Conservation (phyloP, 257 asterid genomes). For the Nicotiana undulata region DNA sequence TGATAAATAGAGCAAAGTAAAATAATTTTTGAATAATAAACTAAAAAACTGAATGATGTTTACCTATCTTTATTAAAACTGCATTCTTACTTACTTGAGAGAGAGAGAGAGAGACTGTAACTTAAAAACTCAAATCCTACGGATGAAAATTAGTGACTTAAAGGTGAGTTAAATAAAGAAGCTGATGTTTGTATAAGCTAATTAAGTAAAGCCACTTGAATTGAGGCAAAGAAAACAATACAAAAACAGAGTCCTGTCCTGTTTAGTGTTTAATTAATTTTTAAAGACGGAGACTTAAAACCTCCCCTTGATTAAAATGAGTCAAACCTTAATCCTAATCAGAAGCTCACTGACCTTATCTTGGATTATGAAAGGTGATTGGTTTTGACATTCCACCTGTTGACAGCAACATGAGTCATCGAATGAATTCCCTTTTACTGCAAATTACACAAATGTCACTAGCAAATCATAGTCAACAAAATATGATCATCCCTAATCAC, state of each 20-base stretch:
- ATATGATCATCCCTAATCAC: neutral
- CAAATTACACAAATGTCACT: slow-evolving; percentile 1
- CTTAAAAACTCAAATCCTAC: too few relatives aligned
- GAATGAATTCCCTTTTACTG: slow-evolving; percentile 5
- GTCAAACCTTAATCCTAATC: slow-evolving; percentile 49
- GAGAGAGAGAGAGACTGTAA: too few relatives aligned
- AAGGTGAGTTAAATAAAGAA: too few relatives aligned
- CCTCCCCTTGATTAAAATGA: slow-evolving; percentile 4
- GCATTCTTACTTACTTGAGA: too few relatives aligned
- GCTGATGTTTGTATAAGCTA: too few relatives aligned
- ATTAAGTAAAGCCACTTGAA: neutral
- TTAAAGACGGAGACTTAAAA: neutral
- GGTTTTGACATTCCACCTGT: slow-evolving; percentile 35
- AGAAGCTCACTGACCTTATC: slow-evolving; percentile 29
- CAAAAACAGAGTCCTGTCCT: neutral
- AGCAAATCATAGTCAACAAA: neutral
- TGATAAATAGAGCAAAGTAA: too few relatives aligned
- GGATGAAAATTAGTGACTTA: too few relatives aligned
- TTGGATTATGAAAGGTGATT: slow-evolving; percentile 27
- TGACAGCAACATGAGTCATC: slow-evolving; percentile 33
- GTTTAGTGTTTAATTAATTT: neutral
- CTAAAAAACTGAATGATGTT: too few relatives aligned
- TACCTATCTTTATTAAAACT: too few relatives aligned
- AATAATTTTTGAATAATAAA: too few relatives aligned
- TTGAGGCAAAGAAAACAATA: neutral